These are phyloP conservation scores for Orobanche coerulescens DNA, from an alignment of 257 asterid genomes.

Conservation along the genomic window DNA sequence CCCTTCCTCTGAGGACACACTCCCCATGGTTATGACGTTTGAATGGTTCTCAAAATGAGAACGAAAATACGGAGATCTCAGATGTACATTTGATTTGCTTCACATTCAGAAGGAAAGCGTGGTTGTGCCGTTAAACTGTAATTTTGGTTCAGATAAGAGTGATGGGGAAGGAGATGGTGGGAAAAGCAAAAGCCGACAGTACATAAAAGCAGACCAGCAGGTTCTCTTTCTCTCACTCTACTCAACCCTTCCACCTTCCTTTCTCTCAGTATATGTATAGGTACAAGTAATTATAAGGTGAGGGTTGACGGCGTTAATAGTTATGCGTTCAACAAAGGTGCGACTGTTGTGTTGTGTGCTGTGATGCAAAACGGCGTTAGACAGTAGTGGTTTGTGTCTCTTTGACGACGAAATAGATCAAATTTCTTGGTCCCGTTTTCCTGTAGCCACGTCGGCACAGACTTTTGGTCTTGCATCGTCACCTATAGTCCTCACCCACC, in stretches of 20 bases:
- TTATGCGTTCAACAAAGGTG: background rate
- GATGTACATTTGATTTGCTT: slow-evolving; percentile 23
- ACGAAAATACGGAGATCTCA: slow-evolving; percentile 31
- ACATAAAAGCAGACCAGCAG: slow-evolving; percentile 33
- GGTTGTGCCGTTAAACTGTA: slow-evolving; percentile 26
- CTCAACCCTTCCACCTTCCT: slow-evolving; percentile 25
- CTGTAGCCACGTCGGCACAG: slow-evolving; percentile 12
- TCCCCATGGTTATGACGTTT: slow-evolving; percentile 39
- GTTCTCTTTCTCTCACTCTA: slow-evolving; percentile 23
- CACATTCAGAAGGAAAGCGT: slow-evolving; percentile 15
- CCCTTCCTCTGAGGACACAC: slow-evolving; percentile 76
- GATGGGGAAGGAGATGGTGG: slow-evolving; percentile 28
- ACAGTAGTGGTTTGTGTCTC: slow-evolving; percentile 13
- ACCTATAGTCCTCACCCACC: too few species aligned
- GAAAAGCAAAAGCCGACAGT: slow-evolving; percentile 47
- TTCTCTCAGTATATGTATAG: slow-evolving; percentile 22
- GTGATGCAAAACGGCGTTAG: slow-evolving; percentile 24
- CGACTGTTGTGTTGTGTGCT: background rate
- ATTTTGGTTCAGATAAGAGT: slow-evolving; percentile 23
- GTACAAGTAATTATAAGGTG: slow-evolving; percentile 14
- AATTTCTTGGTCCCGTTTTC: slow-evolving; percentile 7
- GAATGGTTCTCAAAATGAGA: background rate
- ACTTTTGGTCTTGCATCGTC: background rate
- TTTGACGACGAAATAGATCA: slow-evolving; percentile 16
- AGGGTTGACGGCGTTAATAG: slow-evolving; percentile 29